Base-by-base conservation (phyloP, 2,329 filamentous ascomycete genomes). In the Talaromyces funiculosus region DNA sequence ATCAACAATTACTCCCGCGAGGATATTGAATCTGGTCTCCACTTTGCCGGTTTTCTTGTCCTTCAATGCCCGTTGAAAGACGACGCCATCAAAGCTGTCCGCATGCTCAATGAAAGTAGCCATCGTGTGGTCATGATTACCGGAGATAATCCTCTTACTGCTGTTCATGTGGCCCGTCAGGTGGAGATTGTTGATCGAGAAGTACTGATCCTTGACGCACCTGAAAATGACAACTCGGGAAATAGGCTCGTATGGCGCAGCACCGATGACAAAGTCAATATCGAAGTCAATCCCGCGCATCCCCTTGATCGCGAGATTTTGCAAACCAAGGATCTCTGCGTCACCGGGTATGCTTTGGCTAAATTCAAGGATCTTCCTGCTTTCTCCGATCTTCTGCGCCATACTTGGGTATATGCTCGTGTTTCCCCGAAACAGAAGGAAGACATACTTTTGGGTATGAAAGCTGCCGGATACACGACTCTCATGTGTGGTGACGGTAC, bases 111-210 rank as follows among this genome's bases (percentile, higher is more conserved):
- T 72, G 94, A 99, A 80, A 97, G 93, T 77, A 97, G 92, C 77
- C 94, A 99, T 75, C 90, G 94, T 68, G 92, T 96, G 51, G 90
- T 99, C 67, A 99, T 99, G 94, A 99, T 99, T 66, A 99, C 94
- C 62, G 94, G 94, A 72, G 94, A 99, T 75, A 99, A 99, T 74
- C 93, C 94, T 12, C 83, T 99, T 57, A 99, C 94, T 42, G 94
- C 94, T 65, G 90, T 96, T 10, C 93, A 99, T 72, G 94, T 99
- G 60, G 94, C 94, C 16, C 87, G 89, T 63, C 88, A 97, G 73
- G 94, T 99, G 26, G 94, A 99, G 74, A 99, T 99, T 73, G 92
- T 99, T 16, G 94, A 99, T 70, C 88, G 94, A 60, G 92, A 97
- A 35, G 90, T 94, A 58, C 83, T 97, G 62, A 97, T 99, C 67